Base-by-base conservation (phyloP, 148 eudicot species). In the Rhododendron vialii region DNA sequence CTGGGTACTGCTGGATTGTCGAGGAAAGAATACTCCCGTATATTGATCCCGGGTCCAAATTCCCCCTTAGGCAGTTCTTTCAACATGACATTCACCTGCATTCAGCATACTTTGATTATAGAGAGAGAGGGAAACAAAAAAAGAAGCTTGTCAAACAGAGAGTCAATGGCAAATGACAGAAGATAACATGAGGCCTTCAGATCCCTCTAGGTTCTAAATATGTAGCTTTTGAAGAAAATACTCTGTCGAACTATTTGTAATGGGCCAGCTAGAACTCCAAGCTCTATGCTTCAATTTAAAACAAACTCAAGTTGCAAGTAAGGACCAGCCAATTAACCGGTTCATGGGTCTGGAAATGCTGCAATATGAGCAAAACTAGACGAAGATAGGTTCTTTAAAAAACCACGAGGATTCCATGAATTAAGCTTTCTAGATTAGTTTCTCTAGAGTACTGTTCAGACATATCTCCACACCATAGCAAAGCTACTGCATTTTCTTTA, bases 1-100 rank as follows among this genome's bases (percentile, higher is more conserved):
- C 36, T 85, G 26, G 99, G 96, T 90, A 97, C 38, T 30, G 88
- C 87, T 86, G 96, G 98, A 91, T 97, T 97, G 83, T 94, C 92
- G 33, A 97, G 91, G 89, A 97, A 92, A 38, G 99, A 93, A 84
- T 97, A 97, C 89, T 97, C 99, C 84, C 95, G 93, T 53, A 95
- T 81, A 86, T 89, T 89, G 86, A 97, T 97, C 76, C 80, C 87
- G 15, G 98, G 96, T 47, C 99, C 99, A 85, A 92, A 92, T 89
- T 95, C 98, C 85, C 88, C 93, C 87, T 81, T 91, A n/a, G 93
- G 88, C 84, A 93, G 80, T 83, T 92, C 91, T 82, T 92, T 90
- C 85, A 93, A 87, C 98, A 97, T 97, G 85, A 92, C 86, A 78
- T 94, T 90, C 83, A 97, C 92, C 99, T 97, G 93, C 87, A 89